phyloP scores from a whole-genome alignment of 2,329 filamentous ascomycete species.

The Tolypocladium tropicale region DNA sequence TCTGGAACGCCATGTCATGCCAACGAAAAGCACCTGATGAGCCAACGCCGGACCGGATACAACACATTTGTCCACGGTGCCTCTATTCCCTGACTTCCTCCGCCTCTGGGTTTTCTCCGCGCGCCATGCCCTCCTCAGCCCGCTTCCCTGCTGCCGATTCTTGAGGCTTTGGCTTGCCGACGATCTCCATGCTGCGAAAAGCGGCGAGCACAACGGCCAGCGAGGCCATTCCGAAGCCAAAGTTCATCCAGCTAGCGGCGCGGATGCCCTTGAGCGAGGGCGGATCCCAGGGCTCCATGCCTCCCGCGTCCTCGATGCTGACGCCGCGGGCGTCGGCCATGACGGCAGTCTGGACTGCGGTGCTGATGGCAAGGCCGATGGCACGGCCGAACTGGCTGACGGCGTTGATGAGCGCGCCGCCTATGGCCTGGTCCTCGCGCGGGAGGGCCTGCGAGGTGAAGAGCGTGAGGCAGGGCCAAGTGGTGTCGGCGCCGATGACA shows the following conservation, averaged over 20 bases:
- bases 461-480: constrained; percentile 55
- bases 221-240: constrained; percentile 33
- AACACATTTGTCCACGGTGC: background rate
- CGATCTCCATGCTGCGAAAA: constrained; percentile 42
- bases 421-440: constrained; percentile 53
- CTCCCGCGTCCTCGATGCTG: constrained; percentile 31
- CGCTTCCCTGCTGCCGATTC: constrained; percentile 4
- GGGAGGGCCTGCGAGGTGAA: constrained; percentile 55
- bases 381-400: constrained; percentile 55
- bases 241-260: constrained; percentile 42
- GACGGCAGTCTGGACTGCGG: constrained; percentile 53
- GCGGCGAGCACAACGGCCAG: constrained; percentile 32
- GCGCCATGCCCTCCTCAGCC: background rate
- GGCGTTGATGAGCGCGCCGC: constrained; percentile 58
- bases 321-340: constrained; percentile 38
- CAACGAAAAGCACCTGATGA: background rate
- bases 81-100: background rate
- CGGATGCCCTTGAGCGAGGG: constrained; percentile 37
- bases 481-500: constrained; percentile 56
- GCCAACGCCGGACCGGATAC: background rate
- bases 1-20: background rate
- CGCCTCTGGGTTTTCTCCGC: background rate
- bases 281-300: constrained; percentile 30
- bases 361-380: constrained; percentile 55
- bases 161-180: constrained; percentile 30